These are phyloP conservation scores for Candida sanyaensis DNA, from an alignment of 1,139 yeast species.

Conservation along the genomic window DNA sequence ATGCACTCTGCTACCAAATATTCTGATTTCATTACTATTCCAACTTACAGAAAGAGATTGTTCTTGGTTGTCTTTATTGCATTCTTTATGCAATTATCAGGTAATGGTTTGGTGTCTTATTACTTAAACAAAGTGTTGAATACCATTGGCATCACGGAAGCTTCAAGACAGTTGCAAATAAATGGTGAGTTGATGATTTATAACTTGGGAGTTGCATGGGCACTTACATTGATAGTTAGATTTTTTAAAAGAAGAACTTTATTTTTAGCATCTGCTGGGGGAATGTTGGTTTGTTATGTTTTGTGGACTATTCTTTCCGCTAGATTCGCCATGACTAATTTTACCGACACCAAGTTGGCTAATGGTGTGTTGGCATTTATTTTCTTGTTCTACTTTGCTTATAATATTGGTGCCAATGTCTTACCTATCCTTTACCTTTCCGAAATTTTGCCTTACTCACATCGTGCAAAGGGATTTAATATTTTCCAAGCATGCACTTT, in stretches of 20 bases:
- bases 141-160: constrained; percentile 50
- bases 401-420: constrained; percentile 37
- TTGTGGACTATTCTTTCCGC: constrained; percentile 43
- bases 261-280: constrained; percentile 34
- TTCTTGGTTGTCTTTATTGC: constrained; percentile 36
- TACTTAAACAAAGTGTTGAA: constrained; percentile 49
- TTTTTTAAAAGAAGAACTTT: constrained; percentile 47
- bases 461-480: constrained; percentile 47
- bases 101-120: constrained; percentile 55
- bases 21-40: constrained; percentile 34
- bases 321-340: constrained; percentile 36
- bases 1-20: constrained; percentile 27
- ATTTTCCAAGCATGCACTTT: constrained; percentile 30
- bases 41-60: constrained; percentile 45
- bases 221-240: constrained; percentile 30
- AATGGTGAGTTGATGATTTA: constrained; percentile 48
- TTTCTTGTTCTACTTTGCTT: constrained; percentile 39
- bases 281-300: constrained; percentile 41
- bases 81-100: constrained; percentile 48
- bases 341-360: constrained; percentile 31
- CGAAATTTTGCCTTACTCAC: constrained; percentile 46
- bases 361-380: constrained; percentile 49
- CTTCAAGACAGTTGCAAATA: constrained; percentile 44
- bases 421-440: constrained; percentile 37
- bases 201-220: constrained; percentile 37